Percentiles rank a stretch among this genome's conserved stretches.
phyloP scores from a whole-genome alignment of 331 rosid genomes.

The Quercus tomentella region DNA sequence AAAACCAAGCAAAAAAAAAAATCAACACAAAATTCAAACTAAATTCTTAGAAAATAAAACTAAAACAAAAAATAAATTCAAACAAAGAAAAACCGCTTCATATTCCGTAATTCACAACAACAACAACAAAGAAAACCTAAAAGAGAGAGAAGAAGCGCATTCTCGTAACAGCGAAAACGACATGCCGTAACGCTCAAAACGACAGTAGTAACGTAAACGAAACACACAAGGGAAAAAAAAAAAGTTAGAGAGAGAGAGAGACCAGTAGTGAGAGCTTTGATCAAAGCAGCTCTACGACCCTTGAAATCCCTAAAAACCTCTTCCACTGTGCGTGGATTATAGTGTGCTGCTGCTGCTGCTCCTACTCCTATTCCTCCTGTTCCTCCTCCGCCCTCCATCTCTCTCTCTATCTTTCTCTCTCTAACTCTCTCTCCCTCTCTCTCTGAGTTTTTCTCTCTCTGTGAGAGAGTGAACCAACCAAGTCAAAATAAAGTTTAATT shows the following conservation, averaged over 20 bases:
- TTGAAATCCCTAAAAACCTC: constrained; percentile 88
- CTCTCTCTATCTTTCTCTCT: not conserved
- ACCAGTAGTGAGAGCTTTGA: constrained; percentile 88
- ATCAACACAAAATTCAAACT: too few relatives aligned
- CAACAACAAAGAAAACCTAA: not conserved
- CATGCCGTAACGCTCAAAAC: not conserved
- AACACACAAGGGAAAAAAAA: not conserved
- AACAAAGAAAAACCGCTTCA: not conserved
- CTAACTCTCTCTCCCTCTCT: constrained; percentile 1
- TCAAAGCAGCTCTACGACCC: constrained; percentile 74
- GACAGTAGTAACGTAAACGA: not conserved
- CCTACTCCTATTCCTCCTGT: too few relatives aligned
- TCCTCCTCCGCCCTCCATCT: constrained; percentile 41
- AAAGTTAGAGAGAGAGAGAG: not conserved
- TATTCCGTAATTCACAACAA: not conserved
- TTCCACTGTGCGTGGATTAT: constrained; percentile 35
- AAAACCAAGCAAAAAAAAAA: too few relatives aligned
- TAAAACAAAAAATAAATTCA: not conserved
- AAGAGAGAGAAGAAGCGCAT: not conserved
- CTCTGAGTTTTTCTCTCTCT: not conserved
- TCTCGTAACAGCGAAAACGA: not conserved
- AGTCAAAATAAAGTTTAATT: not conserved
- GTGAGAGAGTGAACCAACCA: constrained; percentile 12
- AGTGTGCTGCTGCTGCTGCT: too few relatives aligned
- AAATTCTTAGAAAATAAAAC: not conserved